Conservation (phyloP, 176 grass and related monocot species). For the Neostapfia colusana region DNA sequence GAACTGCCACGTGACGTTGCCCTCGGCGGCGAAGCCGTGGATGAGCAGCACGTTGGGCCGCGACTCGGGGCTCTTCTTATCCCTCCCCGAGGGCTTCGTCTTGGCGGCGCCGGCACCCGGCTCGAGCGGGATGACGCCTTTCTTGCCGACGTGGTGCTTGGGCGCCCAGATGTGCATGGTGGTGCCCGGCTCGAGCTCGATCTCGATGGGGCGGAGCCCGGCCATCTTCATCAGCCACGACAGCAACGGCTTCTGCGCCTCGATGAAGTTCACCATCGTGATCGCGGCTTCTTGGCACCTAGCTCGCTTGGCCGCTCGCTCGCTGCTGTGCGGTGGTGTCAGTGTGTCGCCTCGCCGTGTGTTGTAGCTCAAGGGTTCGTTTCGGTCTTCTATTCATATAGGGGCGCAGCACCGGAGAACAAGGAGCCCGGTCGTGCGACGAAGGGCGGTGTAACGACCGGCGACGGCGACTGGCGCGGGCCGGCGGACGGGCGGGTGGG, state of each 20-base stretch:
- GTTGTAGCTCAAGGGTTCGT: constrained; percentile 13
- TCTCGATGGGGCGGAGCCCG: constrained; percentile 57
- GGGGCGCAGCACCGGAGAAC: constrained; percentile 12
- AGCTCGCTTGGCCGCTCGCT: not conserved
- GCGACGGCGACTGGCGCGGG: constrained; percentile 36
- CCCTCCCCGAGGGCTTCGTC: not conserved
- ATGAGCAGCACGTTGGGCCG: constrained; percentile 71
- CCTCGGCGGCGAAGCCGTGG: constrained; percentile 89
- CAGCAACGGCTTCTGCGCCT: constrained; percentile 70
- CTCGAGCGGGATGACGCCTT: constrained; percentile 41
- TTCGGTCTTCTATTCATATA: constrained; percentile 25
- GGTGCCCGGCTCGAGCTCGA: constrained; percentile 82
- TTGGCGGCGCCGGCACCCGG: not conserved
- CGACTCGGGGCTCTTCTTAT: constrained; percentile 29
- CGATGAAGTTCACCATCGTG: constrained; percentile 88
- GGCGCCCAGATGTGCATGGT: constrained; percentile 84
- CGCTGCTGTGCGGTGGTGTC: not conserved
- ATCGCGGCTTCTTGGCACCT: not conserved
- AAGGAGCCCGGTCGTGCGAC: constrained; percentile 5
- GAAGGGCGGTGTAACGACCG: constrained; percentile 37
- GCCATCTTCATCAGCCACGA: constrained; percentile 72
- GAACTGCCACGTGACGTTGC: constrained; percentile 94
- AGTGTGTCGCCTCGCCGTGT: not conserved
- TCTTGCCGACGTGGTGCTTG: constrained; percentile 60
- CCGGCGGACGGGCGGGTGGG: constrained; percentile 33